Evolutionary conservation across 2,329 filamentous ascomycete genomes (phyloP).

Genomic region (Fusarium sp.): DNA sequence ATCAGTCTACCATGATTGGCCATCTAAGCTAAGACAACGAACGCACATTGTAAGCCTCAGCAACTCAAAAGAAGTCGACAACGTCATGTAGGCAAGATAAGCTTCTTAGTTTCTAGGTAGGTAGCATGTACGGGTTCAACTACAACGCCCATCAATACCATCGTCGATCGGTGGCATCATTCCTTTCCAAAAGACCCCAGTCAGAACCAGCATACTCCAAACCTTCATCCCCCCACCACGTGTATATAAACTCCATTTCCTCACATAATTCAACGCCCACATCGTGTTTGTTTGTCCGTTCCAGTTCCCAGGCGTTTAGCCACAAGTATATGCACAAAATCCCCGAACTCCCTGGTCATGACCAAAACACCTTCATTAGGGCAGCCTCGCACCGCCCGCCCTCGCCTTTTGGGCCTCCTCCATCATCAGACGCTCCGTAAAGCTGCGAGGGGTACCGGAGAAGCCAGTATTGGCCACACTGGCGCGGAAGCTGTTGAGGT

Average conservation of each 20-base stretch:
- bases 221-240: slow-evolving; percentile 11
- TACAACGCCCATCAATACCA: slow-evolving; percentile 2
- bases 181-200: slow-evolving; percentile 12
- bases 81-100: not conserved
- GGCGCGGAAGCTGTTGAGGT: slow-evolving; percentile 56
- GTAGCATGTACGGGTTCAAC: not conserved
- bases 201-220: slow-evolving; percentile 6
- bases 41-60: not conserved
- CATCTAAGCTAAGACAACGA: not conserved
- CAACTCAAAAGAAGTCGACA: not conserved
- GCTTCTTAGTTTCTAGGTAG: not conserved
- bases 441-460: slow-evolving; percentile 57
- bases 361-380: slow-evolving; percentile 27
- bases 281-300: slow-evolving; percentile 33
- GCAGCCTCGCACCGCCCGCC: slow-evolving; percentile 28
- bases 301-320: slow-evolving; percentile 34
- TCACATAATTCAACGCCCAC: slow-evolving; percentile 44
- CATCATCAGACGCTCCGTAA: slow-evolving; percentile 61
- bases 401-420: slow-evolving; percentile 55
- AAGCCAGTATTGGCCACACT: slow-evolving; percentile 53
- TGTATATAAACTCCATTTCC: slow-evolving; percentile 36
- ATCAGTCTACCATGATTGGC: slow-evolving; percentile 28
- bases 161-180: slow-evolving; percentile 11
- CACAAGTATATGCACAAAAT: slow-evolving; percentile 33
- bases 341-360: slow-evolving; percentile 37